A percentile compares a stretch with the other conserved stretches of the same genome.
phyloP scores from a whole-genome alignment of 75 land plant genomes.

The Azolla pinnata region DNA sequence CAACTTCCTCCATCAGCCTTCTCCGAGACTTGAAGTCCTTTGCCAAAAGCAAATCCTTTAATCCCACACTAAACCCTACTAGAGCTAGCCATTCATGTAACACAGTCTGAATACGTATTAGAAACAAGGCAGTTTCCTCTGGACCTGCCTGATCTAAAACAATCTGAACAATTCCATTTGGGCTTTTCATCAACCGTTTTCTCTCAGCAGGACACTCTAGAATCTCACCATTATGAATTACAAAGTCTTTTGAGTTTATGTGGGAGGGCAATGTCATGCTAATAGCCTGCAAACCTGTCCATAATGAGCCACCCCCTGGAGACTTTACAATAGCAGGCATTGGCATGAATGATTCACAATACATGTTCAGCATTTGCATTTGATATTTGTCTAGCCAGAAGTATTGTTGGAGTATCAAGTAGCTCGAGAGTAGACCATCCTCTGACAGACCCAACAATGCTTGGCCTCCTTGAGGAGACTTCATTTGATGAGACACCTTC shows the following conservation, averaged over 20 bases:
- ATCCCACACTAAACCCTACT: conserved; percentile 67
- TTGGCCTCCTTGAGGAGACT: conserved; percentile 55
- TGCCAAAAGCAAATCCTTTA: conserved; percentile 36
- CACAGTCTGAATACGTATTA: conserved; percentile 48
- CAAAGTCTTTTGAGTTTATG: conserved; percentile 32
- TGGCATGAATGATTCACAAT: conserved; percentile 19
- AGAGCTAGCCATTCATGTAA: conserved; percentile 64
- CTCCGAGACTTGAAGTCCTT: not conserved
- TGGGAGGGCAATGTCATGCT: conserved; percentile 49
- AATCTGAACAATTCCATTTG: conserved; percentile 24
- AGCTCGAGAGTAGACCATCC: conserved; percentile 67
- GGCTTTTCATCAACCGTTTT: conserved; percentile 40
- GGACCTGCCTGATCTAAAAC: conserved; percentile 24
- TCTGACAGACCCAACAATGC: conserved; percentile 66
- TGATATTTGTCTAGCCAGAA: conserved; percentile 39
- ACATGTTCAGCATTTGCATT: conserved; percentile 70
- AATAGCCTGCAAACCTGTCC: conserved; percentile 77
- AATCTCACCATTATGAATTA: conserved; percentile 41
- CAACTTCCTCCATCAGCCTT: not conserved
- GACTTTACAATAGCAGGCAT: conserved; percentile 52
- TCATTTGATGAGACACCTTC: conserved; percentile 44
- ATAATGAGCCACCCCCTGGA: conserved; percentile 26
- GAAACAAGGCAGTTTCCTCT: conserved; percentile 28
- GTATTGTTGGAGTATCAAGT: conserved; percentile 32
- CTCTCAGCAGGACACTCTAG: conserved; percentile 24